These are phyloP conservation scores for Physcomitrellopsis africana DNA, from an alignment of 225 moss, liverwort and hornwort species.

Conservation along the genomic window DNA sequence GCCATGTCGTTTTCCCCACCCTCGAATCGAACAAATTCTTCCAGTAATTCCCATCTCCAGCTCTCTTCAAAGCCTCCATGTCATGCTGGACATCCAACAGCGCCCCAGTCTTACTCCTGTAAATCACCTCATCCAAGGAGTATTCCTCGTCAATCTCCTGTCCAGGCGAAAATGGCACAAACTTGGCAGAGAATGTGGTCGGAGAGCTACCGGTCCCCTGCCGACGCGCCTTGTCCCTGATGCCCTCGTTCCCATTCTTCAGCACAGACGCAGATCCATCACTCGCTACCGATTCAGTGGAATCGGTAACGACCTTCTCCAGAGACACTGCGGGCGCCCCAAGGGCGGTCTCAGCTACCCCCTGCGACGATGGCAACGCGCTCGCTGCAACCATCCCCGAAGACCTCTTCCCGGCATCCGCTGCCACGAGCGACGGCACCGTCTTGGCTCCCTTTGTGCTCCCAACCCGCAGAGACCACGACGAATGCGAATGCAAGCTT, in stretches of 20 bases:
- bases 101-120: slow-evolving; percentile 58
- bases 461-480: not conserved
- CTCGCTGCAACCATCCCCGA: slow-evolving; percentile 11
- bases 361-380: slow-evolving; percentile 20
- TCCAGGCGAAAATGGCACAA: slow-evolving; percentile 57
- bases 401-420: not conserved
- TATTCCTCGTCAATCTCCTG: slow-evolving; percentile 52
- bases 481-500: not conserved
- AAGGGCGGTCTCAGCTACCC: slow-evolving; percentile 3
- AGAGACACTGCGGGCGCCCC: slow-evolving; percentile 33
- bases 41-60: slow-evolving; percentile 57
- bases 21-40: slow-evolving; percentile 63
- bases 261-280: slow-evolving; percentile 29
- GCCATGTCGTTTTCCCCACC: slow-evolving; percentile 66
- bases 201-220: slow-evolving; percentile 52
- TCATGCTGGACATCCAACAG: slow-evolving; percentile 61
- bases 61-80: slow-evolving; percentile 60
- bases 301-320: slow-evolving; percentile 54
- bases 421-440: not conserved
- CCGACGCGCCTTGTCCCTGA: slow-evolving; percentile 51
- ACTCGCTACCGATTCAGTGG: slow-evolving; percentile 40
- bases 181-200: slow-evolving; percentile 61
- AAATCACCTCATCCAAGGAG: slow-evolving; percentile 64
- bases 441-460: not conserved
- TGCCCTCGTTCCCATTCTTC: slow-evolving; percentile 44